These are phyloP conservation scores for Phytophthora ramorum DNA, from an alignment of 352 stramenopile genomes.

Conservation along the genomic window DNA sequence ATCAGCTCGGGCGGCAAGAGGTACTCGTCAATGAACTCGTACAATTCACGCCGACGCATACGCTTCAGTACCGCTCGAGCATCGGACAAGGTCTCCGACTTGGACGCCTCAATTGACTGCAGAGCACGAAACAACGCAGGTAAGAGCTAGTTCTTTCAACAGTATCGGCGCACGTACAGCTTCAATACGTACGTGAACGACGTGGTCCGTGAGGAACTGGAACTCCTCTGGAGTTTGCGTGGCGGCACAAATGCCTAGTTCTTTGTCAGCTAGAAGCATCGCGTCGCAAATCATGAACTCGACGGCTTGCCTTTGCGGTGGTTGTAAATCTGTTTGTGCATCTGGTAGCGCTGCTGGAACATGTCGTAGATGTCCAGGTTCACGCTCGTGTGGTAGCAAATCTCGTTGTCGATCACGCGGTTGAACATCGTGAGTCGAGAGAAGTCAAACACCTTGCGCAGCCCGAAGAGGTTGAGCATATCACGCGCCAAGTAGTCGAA, in stretches of 20 bases:
- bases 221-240: conserved; percentile 73
- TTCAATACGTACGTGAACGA: conserved; percentile 62
- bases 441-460: conserved; percentile 83
- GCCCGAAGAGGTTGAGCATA: conserved; percentile 86
- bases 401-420: conserved; percentile 86
- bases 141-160: neutral
- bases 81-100: conserved; percentile 49
- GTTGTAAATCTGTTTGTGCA: conserved; percentile 92
- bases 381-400: conserved; percentile 91
- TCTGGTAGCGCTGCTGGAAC: conserved; percentile 90
- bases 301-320: conserved; percentile 90
- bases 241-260: conserved; percentile 70
- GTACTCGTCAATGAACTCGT: conserved; percentile 89
- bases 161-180: neutral
- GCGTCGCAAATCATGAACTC: conserved; percentile 93
- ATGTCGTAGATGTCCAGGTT: conserved; percentile 90
- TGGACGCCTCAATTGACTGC: conserved; percentile 82
- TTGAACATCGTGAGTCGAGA: conserved; percentile 84
- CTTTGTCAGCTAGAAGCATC: conserved; percentile 78
- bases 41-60: conserved; percentile 77
- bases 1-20: conserved; percentile 67
- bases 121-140: neutral
- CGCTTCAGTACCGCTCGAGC: conserved; percentile 77
- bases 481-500: conserved; percentile 92
- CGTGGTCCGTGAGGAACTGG: conserved; percentile 79